Evolutionary conservation across 805 yeast genomes (phyloP).

Genomic region (Wickerhamomyces ciferrii): DNA sequence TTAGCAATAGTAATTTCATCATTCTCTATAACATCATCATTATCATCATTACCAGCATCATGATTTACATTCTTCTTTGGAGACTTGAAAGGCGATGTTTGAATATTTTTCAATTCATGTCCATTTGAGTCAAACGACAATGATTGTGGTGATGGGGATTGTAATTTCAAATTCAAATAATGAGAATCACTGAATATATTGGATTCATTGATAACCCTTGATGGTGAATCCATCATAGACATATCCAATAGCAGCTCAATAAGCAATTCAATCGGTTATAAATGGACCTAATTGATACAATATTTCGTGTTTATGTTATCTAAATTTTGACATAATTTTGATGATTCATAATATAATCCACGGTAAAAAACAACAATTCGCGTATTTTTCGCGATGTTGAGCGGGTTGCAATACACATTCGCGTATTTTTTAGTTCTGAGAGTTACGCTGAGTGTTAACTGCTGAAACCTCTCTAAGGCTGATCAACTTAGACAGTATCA

Average conservation of each 20-base stretch:
- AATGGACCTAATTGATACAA: neutral
- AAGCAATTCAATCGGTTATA: neutral
- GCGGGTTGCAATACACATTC: neutral
- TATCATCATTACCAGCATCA: neutral
- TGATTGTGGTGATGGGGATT: constrained; percentile 19
- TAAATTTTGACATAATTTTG: neutral
- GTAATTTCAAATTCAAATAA: constrained; percentile 15
- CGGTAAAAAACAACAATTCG: neutral
- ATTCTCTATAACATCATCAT: neutral
- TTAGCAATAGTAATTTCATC: neutral
- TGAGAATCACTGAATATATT: constrained; percentile 13
- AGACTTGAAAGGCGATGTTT: neutral
- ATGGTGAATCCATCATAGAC: constrained; percentile 14
- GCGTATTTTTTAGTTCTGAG: neutral
- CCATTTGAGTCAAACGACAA: constrained; percentile 1
- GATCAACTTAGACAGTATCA: too few relatives aligned
- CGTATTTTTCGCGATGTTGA: neutral
- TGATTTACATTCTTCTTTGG: neutral
- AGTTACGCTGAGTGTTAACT: neutral
- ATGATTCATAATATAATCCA: neutral
- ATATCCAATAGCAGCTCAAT: neutral
- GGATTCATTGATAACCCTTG: constrained; percentile 13
- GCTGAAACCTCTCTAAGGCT: too few relatives aligned
- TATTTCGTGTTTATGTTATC: neutral
- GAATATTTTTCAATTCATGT: neutral